Percentiles rank a stretch among this genome's conserved stretches.
Conservation (phyloP, 768 basidiomycete species). For the Trametes elegans region DNA sequence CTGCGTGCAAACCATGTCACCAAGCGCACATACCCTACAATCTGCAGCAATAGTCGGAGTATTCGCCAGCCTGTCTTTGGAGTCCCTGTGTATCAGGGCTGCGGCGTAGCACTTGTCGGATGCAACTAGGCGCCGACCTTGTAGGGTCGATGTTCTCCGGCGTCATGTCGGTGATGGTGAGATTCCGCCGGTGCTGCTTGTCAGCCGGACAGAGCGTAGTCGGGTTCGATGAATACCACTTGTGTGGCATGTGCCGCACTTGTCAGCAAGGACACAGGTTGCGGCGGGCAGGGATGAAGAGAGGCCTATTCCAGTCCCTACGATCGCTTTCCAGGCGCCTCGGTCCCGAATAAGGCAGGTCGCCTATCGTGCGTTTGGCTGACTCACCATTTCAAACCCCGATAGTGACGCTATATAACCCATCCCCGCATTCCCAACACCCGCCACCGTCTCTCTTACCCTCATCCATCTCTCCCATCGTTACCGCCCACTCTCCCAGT, state of each 20-base stretch:
- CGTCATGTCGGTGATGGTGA: too few relatives aligned
- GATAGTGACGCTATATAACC: constrained; percentile 17
- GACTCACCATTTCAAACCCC: constrained; percentile 24
- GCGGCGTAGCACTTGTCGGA: too few relatives aligned
- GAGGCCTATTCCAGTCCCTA: constrained; percentile 13
- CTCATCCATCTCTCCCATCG: background rate
- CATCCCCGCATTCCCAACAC: constrained; percentile 6
- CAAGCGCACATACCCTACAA: too few relatives aligned
- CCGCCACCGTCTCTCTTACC: background rate
- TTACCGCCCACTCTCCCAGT: constrained; percentile 8
- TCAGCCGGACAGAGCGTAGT: too few relatives aligned
- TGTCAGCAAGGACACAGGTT: background rate
- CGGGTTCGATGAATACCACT: too few relatives aligned
- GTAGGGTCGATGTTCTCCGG: too few relatives aligned
- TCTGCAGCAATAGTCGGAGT: too few relatives aligned
- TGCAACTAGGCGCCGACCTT: too few relatives aligned
- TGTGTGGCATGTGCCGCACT: background rate
- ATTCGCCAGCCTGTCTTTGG: too few relatives aligned
- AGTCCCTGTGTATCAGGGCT: too few relatives aligned
- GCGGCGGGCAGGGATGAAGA: background rate
- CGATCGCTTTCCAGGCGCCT: constrained; percentile 10
- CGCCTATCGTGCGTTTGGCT: constrained; percentile 3
- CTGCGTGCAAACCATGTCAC: too few relatives aligned
- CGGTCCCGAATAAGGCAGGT: constrained; percentile 6
- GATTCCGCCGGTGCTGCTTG: too few relatives aligned